A percentile compares a stretch with the other conserved stretches of the same genome.
These are phyloP conservation scores for Cynanchum wilfordii DNA, from an alignment of 257 asterid genomes.

Conservation along the genomic window DNA sequence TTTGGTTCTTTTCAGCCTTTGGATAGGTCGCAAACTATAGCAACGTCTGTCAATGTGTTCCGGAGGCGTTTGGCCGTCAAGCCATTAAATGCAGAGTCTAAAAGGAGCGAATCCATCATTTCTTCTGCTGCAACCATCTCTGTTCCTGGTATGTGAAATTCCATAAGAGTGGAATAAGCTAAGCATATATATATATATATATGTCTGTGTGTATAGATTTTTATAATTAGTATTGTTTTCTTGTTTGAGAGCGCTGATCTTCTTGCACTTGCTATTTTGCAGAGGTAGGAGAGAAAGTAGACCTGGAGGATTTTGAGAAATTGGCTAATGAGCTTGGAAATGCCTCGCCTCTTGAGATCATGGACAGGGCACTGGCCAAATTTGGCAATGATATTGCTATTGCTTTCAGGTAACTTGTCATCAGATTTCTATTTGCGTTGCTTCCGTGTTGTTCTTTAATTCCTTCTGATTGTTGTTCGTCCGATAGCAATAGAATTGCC, in stretches of 20 bases:
- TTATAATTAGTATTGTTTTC: not conserved
- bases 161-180: not conserved
- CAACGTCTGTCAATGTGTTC: slow-evolving; percentile 34
- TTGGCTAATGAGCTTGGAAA: slow-evolving; percentile 52
- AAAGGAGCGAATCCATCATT: slow-evolving; percentile 21
- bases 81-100: slow-evolving; percentile 45
- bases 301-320: slow-evolving; percentile 47
- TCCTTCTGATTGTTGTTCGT: not conserved
- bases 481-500: too few relatives aligned
- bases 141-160: slow-evolving; percentile 26
- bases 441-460: not conserved
- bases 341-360: slow-evolving; percentile 72
- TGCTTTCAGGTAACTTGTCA: slow-evolving; percentile 66
- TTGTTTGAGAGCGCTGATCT: not conserved
- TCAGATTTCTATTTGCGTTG: not conserved
- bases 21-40: slow-evolving; percentile 36
- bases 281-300: slow-evolving; percentile 41
- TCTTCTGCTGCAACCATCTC: slow-evolving; percentile 26
- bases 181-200: not conserved
- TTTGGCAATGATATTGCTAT: slow-evolving; percentile 73
- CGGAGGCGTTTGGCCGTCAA: slow-evolving; percentile 39
- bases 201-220: too few relatives aligned
- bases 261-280: not conserved
- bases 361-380: slow-evolving; percentile 66
- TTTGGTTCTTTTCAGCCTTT: slow-evolving; percentile 47